Evolutionary conservation across 2,329 filamentous ascomycete genomes (phyloP).

Genomic region (Arachnomyces sp.): DNA sequence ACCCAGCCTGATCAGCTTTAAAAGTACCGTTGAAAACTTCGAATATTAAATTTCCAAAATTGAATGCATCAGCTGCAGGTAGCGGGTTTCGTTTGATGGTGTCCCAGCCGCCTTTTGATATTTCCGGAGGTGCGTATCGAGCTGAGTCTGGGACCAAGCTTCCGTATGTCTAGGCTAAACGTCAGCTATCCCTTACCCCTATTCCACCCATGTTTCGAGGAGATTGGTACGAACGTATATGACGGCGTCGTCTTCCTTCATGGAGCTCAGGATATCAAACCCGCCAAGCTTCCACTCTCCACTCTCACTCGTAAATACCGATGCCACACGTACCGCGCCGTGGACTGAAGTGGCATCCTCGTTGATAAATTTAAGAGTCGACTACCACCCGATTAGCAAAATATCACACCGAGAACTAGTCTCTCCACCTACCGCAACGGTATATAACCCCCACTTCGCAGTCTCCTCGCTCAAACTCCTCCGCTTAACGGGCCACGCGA

Average conservation of each 20-base stretch:
- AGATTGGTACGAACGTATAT: conserved; percentile 59
- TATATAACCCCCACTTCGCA: conserved; percentile 90
- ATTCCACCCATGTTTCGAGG: background rate
- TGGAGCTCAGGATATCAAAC: conserved; percentile 85
- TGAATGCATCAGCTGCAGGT: conserved; percentile 78
- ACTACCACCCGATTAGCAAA: conserved; percentile 39
- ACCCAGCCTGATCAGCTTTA: conserved; percentile 70
- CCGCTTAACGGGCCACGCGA: conserved; percentile 83
- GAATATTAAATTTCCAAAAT: conserved; percentile 73
- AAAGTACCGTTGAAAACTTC: conserved; percentile 90
- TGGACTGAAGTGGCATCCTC: conserved; percentile 87
- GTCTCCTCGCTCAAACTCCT: conserved; percentile 86
- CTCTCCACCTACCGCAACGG: conserved; percentile 59
- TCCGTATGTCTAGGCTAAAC: conserved; percentile 61
- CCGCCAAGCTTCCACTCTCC: conserved; percentile 96
- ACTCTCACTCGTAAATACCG: conserved; percentile 88
- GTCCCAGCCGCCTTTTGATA: conserved; percentile 85
- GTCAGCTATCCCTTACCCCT: conserved; percentile 11
- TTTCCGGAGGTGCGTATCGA: conserved; percentile 79
- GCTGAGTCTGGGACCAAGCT: conserved; percentile 78
- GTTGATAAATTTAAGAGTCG: conserved; percentile 94
- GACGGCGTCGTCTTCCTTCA: conserved; percentile 91
- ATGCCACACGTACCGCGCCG: conserved; percentile 74
- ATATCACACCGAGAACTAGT: background rate
- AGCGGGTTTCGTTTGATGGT: conserved; percentile 74